Percentiles rank a stretch among this genome's conserved stretches.
Conservation (phyloP, 805 yeast genomes). For the Candida incommunis region DNA sequence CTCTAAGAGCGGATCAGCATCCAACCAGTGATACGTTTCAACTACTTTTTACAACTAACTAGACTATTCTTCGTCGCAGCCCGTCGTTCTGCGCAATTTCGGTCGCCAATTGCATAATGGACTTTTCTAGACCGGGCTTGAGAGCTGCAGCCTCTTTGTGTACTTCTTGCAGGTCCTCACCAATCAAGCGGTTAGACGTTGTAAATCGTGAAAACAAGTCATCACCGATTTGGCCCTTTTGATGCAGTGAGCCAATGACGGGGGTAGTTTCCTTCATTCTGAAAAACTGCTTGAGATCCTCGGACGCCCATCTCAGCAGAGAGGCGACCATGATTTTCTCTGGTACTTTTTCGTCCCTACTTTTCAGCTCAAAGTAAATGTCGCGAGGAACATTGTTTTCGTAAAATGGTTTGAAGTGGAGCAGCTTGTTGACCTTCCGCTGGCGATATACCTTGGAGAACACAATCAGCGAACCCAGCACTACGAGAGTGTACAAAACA, state of each 20-base stretch:
- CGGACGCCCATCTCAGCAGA: conserved; percentile 61
- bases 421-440: conserved; percentile 37
- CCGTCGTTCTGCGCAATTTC: conserved; percentile 92
- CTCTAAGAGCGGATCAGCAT: neutral
- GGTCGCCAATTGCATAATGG: conserved; percentile 63
- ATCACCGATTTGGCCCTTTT: conserved; percentile 84
- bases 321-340: conserved; percentile 67
- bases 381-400: conserved; percentile 47
- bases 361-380: conserved; percentile 43
- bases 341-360: conserved; percentile 44
- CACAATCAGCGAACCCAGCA: conserved; percentile 48
- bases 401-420: conserved; percentile 59
- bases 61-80: conserved; percentile 53
- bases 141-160: conserved; percentile 58
- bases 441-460: conserved; percentile 59
- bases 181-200: conserved; percentile 64
- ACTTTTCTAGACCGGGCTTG: conserved; percentile 70
- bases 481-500: conserved; percentile 46
- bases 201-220: conserved; percentile 70
- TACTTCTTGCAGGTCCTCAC: conserved; percentile 64
- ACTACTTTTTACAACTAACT: too few species aligned
- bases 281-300: conserved; percentile 70
- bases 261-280: conserved; percentile 70
- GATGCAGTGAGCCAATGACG: conserved; percentile 56
- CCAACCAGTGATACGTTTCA: too few species aligned